Evolutionary conservation across 2,329 filamentous ascomycete genomes (phyloP).

Genomic region (Dothidotthia symphoricarpi): DNA sequence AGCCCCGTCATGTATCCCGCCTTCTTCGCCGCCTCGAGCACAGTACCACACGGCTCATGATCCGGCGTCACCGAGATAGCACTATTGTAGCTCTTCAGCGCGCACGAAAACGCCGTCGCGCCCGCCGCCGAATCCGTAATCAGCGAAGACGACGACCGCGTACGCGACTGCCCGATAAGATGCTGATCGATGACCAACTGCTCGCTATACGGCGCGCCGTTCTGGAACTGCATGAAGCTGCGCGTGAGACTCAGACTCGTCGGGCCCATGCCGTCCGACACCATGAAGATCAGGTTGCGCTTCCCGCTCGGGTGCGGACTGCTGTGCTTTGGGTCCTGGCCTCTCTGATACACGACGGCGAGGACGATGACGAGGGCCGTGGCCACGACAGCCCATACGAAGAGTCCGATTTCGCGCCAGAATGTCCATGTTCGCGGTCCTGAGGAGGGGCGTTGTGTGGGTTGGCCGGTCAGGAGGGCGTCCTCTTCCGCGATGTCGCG

Average conservation of each 20-base stretch:
- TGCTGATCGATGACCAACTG: constrained; percentile 80
- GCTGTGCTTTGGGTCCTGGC: constrained; percentile 36
- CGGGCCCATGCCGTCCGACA: constrained; percentile 97
- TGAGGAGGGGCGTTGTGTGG: constrained; percentile 20
- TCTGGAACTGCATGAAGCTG: constrained; percentile 76
- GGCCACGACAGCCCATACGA: constrained; percentile 78
- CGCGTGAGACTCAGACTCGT: constrained; percentile 84
- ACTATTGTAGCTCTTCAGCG: constrained; percentile 91
- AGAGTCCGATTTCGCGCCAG: constrained; percentile 73
- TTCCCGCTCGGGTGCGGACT: constrained; percentile 58
- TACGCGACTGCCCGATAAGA: constrained; percentile 86
- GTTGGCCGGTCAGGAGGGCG: constrained; percentile 59
- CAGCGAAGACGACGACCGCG: constrained; percentile 76
- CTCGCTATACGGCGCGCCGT: constrained; percentile 70
- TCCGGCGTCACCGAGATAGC: constrained; percentile 89
- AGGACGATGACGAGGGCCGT: constrained; percentile 77
- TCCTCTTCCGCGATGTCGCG: constrained; percentile 61
- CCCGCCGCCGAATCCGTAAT: constrained; percentile 97
- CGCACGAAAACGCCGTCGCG: constrained; percentile 93
- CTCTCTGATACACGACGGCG: constrained; percentile 74
- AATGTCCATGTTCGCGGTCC: constrained; percentile 51
- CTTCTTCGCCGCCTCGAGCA: constrained; percentile 87
- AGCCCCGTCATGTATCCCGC: constrained; percentile 90
- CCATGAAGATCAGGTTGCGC: constrained; percentile 97
- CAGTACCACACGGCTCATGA: constrained; percentile 83